A percentile compares a stretch with the other conserved stretches of the same genome.
Conservation (phyloP, 129 eudicot genomes). For the Flaveria ramosissima region DNA sequence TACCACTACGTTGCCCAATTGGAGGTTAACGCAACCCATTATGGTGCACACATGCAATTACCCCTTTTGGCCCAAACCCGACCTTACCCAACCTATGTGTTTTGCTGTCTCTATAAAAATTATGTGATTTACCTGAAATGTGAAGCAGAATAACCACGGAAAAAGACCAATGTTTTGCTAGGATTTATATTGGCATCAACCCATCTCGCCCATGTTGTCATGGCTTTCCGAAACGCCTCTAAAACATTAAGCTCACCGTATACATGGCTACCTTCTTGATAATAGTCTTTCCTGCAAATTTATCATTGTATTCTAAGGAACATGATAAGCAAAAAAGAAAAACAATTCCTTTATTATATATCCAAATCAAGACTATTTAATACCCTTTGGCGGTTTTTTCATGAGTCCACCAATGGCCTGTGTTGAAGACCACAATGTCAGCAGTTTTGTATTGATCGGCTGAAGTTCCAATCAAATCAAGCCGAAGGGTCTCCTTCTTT, state of each 20-base stretch:
- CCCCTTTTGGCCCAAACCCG: not conserved
- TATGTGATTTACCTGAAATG: conserved; percentile 44
- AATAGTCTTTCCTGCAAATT: conserved; percentile 54
- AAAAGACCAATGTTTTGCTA: conserved; percentile 42
- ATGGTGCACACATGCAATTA: not conserved
- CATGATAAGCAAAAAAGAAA: not conserved
- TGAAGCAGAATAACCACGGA: conserved; percentile 52
- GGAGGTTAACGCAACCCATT: not conserved
- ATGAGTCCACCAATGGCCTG: conserved; percentile 77
- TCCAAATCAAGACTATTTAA: not conserved
- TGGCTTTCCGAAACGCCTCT: conserved; percentile 59
- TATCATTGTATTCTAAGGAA: conserved; percentile 1
- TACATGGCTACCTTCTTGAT: conserved; percentile 68
- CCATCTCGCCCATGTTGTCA: conserved; percentile 49
- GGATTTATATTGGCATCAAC: conserved; percentile 42
- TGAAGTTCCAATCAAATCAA: conserved; percentile 53
- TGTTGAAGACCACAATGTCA: conserved; percentile 53
- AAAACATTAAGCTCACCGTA: conserved; percentile 44
- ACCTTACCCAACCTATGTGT: not conserved
- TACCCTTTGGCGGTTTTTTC: conserved; percentile 63
- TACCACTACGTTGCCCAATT: not conserved
- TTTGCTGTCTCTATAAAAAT: not conserved
- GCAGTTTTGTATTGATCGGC: conserved; percentile 53
- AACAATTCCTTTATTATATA: not conserved
- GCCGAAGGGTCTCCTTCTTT: conserved; percentile 53